Evolutionary conservation across 345 rosid species (phyloP).

Genomic region (Aquilaria malaccensis): DNA sequence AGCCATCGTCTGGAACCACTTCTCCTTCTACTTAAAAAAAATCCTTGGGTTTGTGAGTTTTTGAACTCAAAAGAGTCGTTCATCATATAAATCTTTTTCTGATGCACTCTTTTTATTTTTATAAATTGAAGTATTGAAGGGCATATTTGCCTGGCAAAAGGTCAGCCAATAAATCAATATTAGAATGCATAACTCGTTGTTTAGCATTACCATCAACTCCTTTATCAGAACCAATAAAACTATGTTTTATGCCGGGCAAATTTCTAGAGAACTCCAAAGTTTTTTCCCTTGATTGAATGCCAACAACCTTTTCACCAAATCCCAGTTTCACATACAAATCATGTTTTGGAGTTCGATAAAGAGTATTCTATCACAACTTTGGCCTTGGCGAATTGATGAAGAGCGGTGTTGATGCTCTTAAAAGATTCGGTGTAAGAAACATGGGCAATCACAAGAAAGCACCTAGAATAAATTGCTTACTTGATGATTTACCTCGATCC

Average conservation of each 20-base stretch:
- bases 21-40: conserved; percentile 24
- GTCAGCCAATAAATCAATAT: conserved; percentile 11
- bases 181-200: conserved; percentile 20
- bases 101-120: conserved; percentile 23
- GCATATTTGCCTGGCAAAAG: conserved; percentile 5
- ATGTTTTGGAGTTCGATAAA: conserved; percentile 38
- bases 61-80: conserved; percentile 83
- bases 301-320: conserved; percentile 15
- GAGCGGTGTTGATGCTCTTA: conserved; percentile 59
- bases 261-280: conserved; percentile 13
- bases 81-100: conserved; percentile 35
- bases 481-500: neutral
- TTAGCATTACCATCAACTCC: conserved; percentile 14
- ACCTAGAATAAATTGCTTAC: conserved; percentile 76
- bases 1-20: no score
- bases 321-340: conserved; percentile 17
- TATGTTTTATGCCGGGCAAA: conserved; percentile 11
- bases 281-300: conserved; percentile 13
- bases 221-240: conserved; percentile 4
- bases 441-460: conserved; percentile 81
- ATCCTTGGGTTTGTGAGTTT: conserved; percentile 88
- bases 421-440: conserved; percentile 77
- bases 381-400: conserved; percentile 70
- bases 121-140: conserved; percentile 23
- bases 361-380: conserved; percentile 25